Base-by-base conservation (phyloP, 2,329 filamentous ascomycete genomes). In the Orbilia brochopaga region DNA sequence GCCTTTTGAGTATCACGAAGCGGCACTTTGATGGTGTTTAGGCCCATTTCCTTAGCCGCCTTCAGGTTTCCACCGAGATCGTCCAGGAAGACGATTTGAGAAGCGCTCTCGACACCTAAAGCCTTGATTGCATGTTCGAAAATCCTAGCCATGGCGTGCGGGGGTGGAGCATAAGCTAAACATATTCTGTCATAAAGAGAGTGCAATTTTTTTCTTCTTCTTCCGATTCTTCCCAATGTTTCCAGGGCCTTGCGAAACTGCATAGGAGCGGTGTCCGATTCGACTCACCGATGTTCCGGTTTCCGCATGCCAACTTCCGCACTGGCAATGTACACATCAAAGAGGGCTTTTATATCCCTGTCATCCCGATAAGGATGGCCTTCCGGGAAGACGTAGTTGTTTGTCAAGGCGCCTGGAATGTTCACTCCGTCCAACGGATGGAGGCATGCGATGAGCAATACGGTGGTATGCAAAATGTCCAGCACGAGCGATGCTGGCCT, bases 41-140 rank as follows among this genome's bases (percentile, higher is more conserved):
- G 88, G 0, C 93, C 93, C 21, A 87, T 81, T 54, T 83, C 84
- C 79, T 84, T 90, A 56, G 67, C 94, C 50, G 85, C 88, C 82
- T 92, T 94, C 66, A 97, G 79, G 78, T 99, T 99, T 80, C 92
- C 88, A 1, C 94, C 94, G 78, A 99, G 96, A 76, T 97, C 92
- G 78, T 97, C 94, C 55, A 97, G 80, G 78, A 99, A 99, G 2
- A 96, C 80, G 50, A 97, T 82, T 62, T 97, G 91, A n/a, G 60
- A 72, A 37, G 67, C 46, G 17, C 85, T 83, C 76, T 90, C 83
- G 74, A 94, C 82, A 75, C 86, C 83, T 23, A 72, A 30, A 24
- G 42, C 40, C 62, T 83, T 79, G 52, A 96, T 79, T 0, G 93
- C 88, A 74, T 90, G 82, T 75, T 87, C 81, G 76, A 97, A 99